phyloP scores from a whole-genome alignment of 1,139 yeast genomes.

The Yamadazyma membranifaciens region DNA sequence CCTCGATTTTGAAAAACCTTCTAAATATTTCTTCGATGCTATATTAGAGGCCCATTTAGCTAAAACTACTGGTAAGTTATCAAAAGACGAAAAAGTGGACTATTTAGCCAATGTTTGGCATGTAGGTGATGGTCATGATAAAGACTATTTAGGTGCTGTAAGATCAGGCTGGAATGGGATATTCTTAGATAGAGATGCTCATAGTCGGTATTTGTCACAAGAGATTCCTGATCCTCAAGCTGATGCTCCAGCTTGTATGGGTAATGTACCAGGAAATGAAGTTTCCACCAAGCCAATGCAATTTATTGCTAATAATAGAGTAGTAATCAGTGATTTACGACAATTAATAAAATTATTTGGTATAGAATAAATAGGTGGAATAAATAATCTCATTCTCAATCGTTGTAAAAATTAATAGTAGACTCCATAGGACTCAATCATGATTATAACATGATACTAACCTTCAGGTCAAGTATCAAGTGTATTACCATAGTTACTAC shows the following conservation, averaged over 20 bases:
- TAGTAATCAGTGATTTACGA: slow-evolving; percentile 27
- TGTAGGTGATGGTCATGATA: slow-evolving; percentile 57
- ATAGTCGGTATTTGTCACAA: slow-evolving; percentile 17
- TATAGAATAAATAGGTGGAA: neutral
- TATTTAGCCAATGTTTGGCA: slow-evolving; percentile 50
- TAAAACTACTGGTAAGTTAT: slow-evolving; percentile 1
- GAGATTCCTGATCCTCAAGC: slow-evolving; percentile 16
- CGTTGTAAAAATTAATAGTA: neutral
- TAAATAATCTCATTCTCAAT: too few species aligned
- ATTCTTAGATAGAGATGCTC: slow-evolving; percentile 43
- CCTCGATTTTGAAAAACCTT: slow-evolving; percentile 53
- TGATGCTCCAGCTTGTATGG: slow-evolving; percentile 14
- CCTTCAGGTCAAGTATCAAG: too few species aligned
- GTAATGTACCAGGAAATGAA: slow-evolving; percentile 7
- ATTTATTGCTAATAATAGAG: slow-evolving; percentile 37
- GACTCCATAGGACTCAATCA: too few species aligned
- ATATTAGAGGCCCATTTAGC: slow-evolving; percentile 22
- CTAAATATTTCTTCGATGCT: slow-evolving; percentile 41
- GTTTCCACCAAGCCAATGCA: slow-evolving; percentile 12
- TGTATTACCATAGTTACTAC: too few species aligned
- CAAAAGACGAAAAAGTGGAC: slow-evolving; percentile 11
- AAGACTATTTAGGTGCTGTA: slow-evolving; percentile 53
- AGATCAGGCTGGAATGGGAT: slow-evolving; percentile 64
- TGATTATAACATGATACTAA: too few species aligned
- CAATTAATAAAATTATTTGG: slow-evolving; percentile 18